Conservation (phyloP, 257 asterid species). For the Forsythia suspensa region DNA sequence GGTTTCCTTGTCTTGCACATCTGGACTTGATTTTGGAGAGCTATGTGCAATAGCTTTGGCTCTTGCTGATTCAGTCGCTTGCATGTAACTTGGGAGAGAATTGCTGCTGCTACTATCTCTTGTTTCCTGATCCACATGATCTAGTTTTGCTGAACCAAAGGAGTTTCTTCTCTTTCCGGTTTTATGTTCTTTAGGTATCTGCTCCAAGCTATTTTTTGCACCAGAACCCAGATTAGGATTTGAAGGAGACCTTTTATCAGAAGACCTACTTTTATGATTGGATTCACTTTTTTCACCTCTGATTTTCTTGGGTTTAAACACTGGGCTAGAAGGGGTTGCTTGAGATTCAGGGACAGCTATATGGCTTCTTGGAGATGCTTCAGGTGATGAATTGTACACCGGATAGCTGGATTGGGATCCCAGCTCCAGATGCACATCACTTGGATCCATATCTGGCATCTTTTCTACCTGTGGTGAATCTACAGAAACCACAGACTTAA, state of each 20-base stretch:
- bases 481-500: constrained; percentile 22
- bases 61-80: constrained; percentile 95
- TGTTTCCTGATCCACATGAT: constrained; percentile 73
- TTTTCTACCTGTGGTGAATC: constrained; percentile 38
- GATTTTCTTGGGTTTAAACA: constrained; percentile 57
- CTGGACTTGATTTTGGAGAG: constrained; percentile 97
- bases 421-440: constrained; percentile 36
- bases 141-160: constrained; percentile 60
- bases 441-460: constrained; percentile 42
- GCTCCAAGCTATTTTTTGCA: constrained; percentile 55
- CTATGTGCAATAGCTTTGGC: constrained; percentile 74
- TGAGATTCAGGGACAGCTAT: constrained; percentile 62
- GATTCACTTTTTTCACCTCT: constrained; percentile 54
- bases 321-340: constrained; percentile 77
- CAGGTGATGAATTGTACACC: constrained; percentile 52
- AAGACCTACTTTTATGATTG: constrained; percentile 46
- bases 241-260: constrained; percentile 46
- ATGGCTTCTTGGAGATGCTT: constrained; percentile 78
- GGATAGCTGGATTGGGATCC: constrained; percentile 43
- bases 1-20: constrained; percentile 70
- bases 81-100: constrained; percentile 95
- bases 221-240: constrained; percentile 50
- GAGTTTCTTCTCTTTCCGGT: constrained; percentile 69
- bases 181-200: constrained; percentile 56
- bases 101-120: constrained; percentile 73